phyloP scores from a whole-genome alignment of 1,284 basidiomycete species.

The Naganishia liquefaciens region DNA sequence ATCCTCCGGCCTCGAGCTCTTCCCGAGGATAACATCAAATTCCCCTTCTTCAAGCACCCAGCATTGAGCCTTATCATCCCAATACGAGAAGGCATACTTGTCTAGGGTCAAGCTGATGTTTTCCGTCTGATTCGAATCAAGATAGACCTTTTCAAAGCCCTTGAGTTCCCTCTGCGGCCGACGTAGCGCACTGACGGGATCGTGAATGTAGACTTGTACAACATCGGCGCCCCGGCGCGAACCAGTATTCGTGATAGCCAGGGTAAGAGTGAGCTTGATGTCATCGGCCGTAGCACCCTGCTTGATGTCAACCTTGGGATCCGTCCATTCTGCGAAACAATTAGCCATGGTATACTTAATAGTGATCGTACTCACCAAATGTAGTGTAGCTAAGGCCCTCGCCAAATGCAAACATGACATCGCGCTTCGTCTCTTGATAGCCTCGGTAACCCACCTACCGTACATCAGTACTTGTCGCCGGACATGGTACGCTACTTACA shows the following conservation, averaged over 20 bases:
- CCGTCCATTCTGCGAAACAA: constrained; percentile 3
- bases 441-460: constrained; percentile 31
- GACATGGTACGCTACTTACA: constrained; percentile 5
- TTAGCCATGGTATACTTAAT: constrained; percentile 37
- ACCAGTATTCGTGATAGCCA: constrained; percentile 41
- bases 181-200: constrained; percentile 30
- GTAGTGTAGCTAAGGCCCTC: constrained; percentile 59
- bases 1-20: constrained; percentile 38
- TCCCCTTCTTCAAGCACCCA: constrained; percentile 58
- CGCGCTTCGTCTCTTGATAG: constrained; percentile 30
- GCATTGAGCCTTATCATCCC: constrained; percentile 51
- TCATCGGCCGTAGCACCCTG: constrained; percentile 11
- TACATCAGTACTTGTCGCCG: background rate
- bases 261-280: constrained; percentile 1
- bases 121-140: constrained; percentile 56
- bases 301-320: constrained; percentile 1
- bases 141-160: constrained; percentile 58
- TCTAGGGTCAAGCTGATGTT: constrained; percentile 39
- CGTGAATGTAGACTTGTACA: constrained; percentile 39
- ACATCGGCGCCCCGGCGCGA: constrained; percentile 27
- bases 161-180: constrained; percentile 55
- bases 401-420: constrained; percentile 52
- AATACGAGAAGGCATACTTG: constrained; percentile 57
- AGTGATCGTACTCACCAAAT: constrained; percentile 46
- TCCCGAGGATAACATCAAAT: constrained; percentile 55